phyloP scores from a whole-genome alignment of 352 stramenopile species.

The Pseudoperonospora humuli region DNA sequence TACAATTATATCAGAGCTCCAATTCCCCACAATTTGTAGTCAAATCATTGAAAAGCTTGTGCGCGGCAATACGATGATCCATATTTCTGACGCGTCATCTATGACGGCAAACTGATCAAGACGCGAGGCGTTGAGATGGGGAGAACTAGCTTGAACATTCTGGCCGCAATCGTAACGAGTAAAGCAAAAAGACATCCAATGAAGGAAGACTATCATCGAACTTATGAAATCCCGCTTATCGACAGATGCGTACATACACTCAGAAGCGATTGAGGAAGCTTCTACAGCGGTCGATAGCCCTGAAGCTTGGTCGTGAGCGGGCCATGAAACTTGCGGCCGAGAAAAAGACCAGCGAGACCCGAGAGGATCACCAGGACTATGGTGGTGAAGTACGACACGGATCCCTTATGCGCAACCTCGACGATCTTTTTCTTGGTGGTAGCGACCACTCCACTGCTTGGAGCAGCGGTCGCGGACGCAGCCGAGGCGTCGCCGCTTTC shows the following conservation, averaged over 20 bases:
- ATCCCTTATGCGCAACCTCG: conserved; percentile 9
- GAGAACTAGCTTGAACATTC: too few relatives aligned
- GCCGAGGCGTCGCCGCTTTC: conserved; percentile 8
- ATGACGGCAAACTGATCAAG: too few relatives aligned
- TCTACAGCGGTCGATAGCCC: conserved; percentile 43
- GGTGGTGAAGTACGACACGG: conserved; percentile 45
- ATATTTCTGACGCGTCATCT: too few relatives aligned
- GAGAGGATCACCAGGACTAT: conserved; percentile 44
- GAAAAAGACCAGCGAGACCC: conserved; percentile 35
- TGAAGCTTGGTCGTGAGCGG: conserved; percentile 32
- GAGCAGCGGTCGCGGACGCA: conserved; percentile 1
- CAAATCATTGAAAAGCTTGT: too few relatives aligned
- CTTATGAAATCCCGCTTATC: too few relatives aligned
- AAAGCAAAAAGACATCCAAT: background rate
- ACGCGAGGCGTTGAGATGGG: too few relatives aligned
- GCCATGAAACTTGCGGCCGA: conserved; percentile 48
- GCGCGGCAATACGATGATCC: too few relatives aligned
- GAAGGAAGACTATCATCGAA: too few relatives aligned
- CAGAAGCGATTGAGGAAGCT: background rate
- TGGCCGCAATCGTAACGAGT: too few relatives aligned
- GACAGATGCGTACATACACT: background rate
- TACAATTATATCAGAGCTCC: too few relatives aligned
- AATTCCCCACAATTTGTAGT: too few relatives aligned
- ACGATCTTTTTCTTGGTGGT: conserved; percentile 11
- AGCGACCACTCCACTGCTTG: conserved; percentile 9